Conservation (phyloP, 1,284 basidiomycete genomes). For the Schizophyllum amplum region DNA sequence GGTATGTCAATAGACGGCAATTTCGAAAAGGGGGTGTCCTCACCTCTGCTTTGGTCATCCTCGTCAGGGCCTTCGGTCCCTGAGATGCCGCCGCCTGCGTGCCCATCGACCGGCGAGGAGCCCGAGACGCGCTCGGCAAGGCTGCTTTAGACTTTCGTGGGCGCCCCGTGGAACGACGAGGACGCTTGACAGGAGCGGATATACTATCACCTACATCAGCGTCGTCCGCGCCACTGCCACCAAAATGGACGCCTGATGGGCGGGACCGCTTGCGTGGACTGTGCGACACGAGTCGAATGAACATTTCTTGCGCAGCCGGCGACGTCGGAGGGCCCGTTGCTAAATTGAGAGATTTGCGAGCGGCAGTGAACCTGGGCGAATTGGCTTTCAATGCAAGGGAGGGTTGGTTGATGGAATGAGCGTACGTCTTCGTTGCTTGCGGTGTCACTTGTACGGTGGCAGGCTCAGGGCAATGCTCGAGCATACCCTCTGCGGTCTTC, state of each 20-base stretch:
- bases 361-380: slow-evolving; percentile 22
- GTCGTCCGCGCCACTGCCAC: slow-evolving; percentile 13
- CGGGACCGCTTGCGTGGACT: slow-evolving; percentile 10
- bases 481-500: slow-evolving; percentile 35
- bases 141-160: slow-evolving; percentile 17
- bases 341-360: slow-evolving; percentile 25
- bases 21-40: background rate
- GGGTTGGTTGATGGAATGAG: background rate
- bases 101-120: background rate
- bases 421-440: slow-evolving; percentile 38
- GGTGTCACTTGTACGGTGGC: slow-evolving; percentile 34
- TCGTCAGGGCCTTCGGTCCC: slow-evolving; percentile 4
- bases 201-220: slow-evolving; percentile 11
- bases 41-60: slow-evolving; percentile 36
- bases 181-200: slow-evolving; percentile 17
- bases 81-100: background rate
- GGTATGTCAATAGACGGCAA: slow-evolving; percentile 4
- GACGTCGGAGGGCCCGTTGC: slow-evolving; percentile 15
- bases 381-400: background rate
- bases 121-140: background rate
- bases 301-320: slow-evolving; percentile 23
- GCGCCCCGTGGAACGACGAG: slow-evolving; percentile 14
- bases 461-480: slow-evolving; percentile 24
- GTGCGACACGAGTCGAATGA: slow-evolving; percentile 28
- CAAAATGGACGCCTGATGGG: background rate